Percentiles rank a stretch among this genome's conserved stretches.
Conservation (phyloP, 441 rosid genomes). For the Populus tomentosa region DNA sequence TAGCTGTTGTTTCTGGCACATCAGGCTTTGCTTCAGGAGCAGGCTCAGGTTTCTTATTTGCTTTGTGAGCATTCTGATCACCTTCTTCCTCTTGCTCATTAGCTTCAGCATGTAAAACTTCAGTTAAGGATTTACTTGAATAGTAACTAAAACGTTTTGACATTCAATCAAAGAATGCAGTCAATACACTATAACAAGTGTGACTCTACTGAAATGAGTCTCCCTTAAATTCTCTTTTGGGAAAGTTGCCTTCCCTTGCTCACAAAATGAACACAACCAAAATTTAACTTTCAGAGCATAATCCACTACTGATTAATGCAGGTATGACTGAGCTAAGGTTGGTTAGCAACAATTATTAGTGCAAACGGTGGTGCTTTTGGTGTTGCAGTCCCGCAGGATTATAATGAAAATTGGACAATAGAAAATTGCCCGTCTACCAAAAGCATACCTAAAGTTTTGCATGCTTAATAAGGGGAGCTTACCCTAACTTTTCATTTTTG, state of each 20-base stretch:
- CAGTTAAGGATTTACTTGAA: slow-evolving; percentile 33
- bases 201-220: neutral
- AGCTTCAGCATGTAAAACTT: slow-evolving; percentile 29
- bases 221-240: neutral
- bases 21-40: slow-evolving; percentile 56
- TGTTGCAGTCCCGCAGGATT: neutral
- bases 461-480: neutral
- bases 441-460: neutral
- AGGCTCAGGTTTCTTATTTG: slow-evolving; percentile 48
- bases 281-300: neutral
- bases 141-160: neutral
- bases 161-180: neutral
- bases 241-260: neutral
- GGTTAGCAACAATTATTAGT: neutral
- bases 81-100: slow-evolving; percentile 56
- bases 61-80: slow-evolving; percentile 43
- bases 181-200: neutral
- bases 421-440: neutral
- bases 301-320: neutral
- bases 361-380: neutral
- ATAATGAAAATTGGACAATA: neutral
- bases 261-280: neutral
- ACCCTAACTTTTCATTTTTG: neutral
- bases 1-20: slow-evolving; percentile 41
- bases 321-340: neutral